A percentile compares a stretch with the other conserved stretches of the same genome.
Conservation (phyloP, 1,139 yeast species). For the Nadsonia commutata region DNA sequence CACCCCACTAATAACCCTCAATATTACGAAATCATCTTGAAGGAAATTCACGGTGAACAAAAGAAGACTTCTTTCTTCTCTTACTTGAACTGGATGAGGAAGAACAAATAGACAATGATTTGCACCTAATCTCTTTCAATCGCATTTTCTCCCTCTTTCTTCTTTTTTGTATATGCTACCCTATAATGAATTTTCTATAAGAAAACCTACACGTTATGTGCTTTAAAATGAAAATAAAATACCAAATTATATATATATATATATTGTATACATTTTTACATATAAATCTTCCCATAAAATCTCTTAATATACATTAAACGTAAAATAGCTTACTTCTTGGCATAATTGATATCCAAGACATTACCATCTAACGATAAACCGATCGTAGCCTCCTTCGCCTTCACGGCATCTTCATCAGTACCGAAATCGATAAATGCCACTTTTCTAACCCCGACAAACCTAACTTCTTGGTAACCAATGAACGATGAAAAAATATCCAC, state of each 20-base stretch:
- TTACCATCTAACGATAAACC: slow-evolving; percentile 24
- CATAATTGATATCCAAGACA: slow-evolving; percentile 31
- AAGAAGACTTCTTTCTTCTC: slow-evolving; percentile 42
- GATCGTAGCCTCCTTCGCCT: slow-evolving; percentile 28
- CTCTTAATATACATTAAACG: background rate
- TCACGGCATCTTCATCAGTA: slow-evolving; percentile 34
- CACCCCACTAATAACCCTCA: slow-evolving; percentile 73
- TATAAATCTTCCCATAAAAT: background rate
- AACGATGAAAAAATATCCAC: slow-evolving; percentile 32
- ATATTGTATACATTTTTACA: slow-evolving; percentile 1
- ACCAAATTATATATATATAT: slow-evolving; percentile 6
- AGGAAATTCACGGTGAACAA: slow-evolving; percentile 59
- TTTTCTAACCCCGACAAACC: slow-evolving; percentile 50
- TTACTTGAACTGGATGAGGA: slow-evolving; percentile 21
- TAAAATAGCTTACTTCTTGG: slow-evolving; percentile 30
- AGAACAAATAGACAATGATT: slow-evolving; percentile 2
- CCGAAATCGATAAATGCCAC: slow-evolving; percentile 77
- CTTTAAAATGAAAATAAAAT: no score
- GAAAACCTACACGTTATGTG: no score
- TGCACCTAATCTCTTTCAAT: no score
- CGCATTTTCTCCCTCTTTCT: no score
- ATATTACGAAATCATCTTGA: slow-evolving; percentile 56
- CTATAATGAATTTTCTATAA: no score
- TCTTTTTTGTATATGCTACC: no score
- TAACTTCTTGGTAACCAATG: slow-evolving; percentile 48